These are phyloP conservation scores for Gyromitra esculenta DNA, from an alignment of 2,329 filamentous ascomycete species.

Conservation along the genomic window DNA sequence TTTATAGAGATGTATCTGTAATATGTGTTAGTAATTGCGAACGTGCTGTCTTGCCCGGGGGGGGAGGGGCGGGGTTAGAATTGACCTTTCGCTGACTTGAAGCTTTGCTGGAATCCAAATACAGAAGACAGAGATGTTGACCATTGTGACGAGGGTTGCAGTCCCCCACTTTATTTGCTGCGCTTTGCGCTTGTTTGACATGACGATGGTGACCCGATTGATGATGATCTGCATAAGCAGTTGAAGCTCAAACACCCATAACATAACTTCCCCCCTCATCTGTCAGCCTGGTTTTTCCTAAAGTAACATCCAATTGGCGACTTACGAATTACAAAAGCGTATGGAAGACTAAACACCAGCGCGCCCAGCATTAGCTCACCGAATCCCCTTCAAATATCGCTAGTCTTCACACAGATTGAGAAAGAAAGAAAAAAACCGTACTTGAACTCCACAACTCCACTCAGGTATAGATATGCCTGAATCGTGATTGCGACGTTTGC, in stretches of 20 bases:
- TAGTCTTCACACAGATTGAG: not conserved
- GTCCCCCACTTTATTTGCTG: conserved; percentile 63
- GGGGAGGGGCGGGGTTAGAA: not conserved
- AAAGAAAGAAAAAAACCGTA: conserved; percentile 23
- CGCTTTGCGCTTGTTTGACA: conserved; percentile 61
- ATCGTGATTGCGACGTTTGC: conserved; percentile 42
- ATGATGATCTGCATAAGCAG: conserved; percentile 68
- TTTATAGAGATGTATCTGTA: conserved; percentile 63
- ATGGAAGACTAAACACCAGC: conserved; percentile 30
- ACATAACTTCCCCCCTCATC: conserved; percentile 22
- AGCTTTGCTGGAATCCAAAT: conserved; percentile 68
- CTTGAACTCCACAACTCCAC: conserved; percentile 38
- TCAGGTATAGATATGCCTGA: conserved; percentile 46
- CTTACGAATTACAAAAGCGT: conserved; percentile 41
- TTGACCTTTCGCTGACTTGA: conserved; percentile 59
- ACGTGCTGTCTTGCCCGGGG: not conserved
- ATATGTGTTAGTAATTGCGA: conserved; percentile 1
- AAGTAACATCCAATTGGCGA: not conserved
- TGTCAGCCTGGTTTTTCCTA: not conserved
- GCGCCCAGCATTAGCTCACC: not conserved
- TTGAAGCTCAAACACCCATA: conserved; percentile 65
- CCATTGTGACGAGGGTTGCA: conserved; percentile 62
- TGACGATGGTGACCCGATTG: conserved; percentile 66
- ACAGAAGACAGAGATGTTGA: conserved; percentile 67
- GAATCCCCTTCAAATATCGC: not conserved